Evolutionary conservation across 345 rosid species (phyloP).

Genomic region (Citrus reticulata): DNA sequence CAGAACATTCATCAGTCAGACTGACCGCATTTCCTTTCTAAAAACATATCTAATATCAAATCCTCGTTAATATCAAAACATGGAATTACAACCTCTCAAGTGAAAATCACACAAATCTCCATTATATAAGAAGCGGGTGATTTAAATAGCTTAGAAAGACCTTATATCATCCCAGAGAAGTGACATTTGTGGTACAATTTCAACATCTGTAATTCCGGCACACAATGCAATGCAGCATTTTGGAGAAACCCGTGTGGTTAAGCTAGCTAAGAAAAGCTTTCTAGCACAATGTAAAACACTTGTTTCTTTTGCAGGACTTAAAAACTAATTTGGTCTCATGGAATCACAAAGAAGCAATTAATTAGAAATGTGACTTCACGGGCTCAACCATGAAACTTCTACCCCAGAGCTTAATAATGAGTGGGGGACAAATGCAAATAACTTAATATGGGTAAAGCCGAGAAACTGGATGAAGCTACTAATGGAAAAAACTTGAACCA

Average conservation of each 20-base stretch:
- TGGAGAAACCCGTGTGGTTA: not conserved
- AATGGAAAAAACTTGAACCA: not conserved
- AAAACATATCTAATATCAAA: not conserved
- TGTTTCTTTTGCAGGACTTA: not conserved
- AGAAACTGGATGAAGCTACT: constrained; percentile 2
- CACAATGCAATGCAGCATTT: not conserved
- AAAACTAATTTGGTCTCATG: constrained; percentile 1
- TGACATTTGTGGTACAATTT: not conserved
- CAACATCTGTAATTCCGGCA: not conserved
- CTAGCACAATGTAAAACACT: not conserved
- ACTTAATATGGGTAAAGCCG: not conserved
- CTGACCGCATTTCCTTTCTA: not conserved
- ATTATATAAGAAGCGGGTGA: not conserved
- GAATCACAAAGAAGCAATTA: not conserved
- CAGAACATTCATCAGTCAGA: not conserved
- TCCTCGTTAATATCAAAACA: not conserved
- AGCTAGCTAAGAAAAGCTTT: not conserved
- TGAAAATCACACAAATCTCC: constrained; percentile 1
- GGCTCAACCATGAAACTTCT: not conserved
- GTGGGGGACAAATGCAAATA: not conserved
- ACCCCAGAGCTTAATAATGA: not conserved
- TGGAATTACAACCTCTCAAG: not conserved
- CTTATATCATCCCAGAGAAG: constrained; percentile 1
- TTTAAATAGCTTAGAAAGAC: not conserved
- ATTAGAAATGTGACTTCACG: not conserved